Evolutionary conservation across 202 grass and related monocot species (phyloP).

Genomic region (Brachypodium distachyon): DNA sequence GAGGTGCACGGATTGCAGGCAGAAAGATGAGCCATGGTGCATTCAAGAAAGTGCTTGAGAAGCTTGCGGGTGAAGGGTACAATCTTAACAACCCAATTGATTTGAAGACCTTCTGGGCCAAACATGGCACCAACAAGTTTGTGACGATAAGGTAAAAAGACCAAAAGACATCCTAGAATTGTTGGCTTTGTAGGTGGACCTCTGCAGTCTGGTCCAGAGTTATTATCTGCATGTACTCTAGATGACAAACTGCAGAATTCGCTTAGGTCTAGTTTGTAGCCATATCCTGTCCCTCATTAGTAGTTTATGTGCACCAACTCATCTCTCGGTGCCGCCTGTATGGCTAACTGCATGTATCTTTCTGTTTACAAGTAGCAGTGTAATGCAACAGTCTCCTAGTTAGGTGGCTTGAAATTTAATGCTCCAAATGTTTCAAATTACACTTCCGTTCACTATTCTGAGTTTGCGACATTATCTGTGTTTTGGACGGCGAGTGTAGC

Average conservation of each 20-base stretch:
- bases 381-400: conserved; percentile 8
- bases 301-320: conserved; percentile 16
- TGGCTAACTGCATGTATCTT: conserved; percentile 11
- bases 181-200: not conserved
- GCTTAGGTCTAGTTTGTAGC: conserved; percentile 16
- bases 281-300: not conserved
- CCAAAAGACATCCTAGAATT: conserved; percentile 14
- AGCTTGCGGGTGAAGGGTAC: conserved; percentile 68
- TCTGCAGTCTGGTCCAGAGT: not conserved
- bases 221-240: conserved; percentile 9
- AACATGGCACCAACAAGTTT: conserved; percentile 81
- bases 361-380: conserved; percentile 16
- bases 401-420: conserved; percentile 17
- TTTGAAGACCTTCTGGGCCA: conserved; percentile 60
- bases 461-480: not conserved
- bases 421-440: not conserved
- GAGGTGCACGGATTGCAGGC: conserved; percentile 61
- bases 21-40: conserved; percentile 79
- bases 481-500: not conserved
- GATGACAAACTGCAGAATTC: conserved; percentile 8
- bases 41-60: conserved; percentile 74
- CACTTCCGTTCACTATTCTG: not conserved
- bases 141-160: conserved; percentile 50
- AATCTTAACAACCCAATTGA: conserved; percentile 69
- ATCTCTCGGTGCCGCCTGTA: not conserved